Evolutionary conservation across 345 rosid genomes (phyloP).

Genomic region (Acer saccharum): DNA sequence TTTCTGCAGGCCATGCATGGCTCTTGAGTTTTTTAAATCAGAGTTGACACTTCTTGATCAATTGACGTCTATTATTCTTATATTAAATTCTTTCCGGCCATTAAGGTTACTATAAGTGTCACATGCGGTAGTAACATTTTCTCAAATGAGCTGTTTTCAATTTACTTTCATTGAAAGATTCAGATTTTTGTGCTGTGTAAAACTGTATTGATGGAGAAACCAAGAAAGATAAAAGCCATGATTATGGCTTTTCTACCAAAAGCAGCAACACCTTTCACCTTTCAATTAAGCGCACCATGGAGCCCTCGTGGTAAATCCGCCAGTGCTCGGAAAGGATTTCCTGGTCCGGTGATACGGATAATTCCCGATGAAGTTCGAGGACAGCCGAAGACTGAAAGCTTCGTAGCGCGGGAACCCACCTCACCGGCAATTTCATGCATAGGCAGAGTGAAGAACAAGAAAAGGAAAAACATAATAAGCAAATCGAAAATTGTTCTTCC

Average conservation of each 20-base stretch:
- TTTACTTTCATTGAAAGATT: no score
- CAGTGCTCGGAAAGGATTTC: not conserved
- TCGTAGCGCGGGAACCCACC: conserved; percentile 39
- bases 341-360: conserved; percentile 17
- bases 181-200: not conserved
- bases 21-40: not conserved
- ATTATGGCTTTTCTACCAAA: conserved; percentile 23
- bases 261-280: conserved; percentile 26
- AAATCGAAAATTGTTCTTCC: conserved; percentile 7
- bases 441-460: conserved; percentile 40
- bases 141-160: not conserved
- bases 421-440: conserved; percentile 46
- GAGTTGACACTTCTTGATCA: not conserved
- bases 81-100: conserved; percentile 22
- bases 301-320: conserved; percentile 23
- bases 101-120: not conserved
- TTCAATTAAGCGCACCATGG: conserved; percentile 31
- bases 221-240: conserved; percentile 2
- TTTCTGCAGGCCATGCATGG: not conserved
- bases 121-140: not conserved
- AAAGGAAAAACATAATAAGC: conserved; percentile 9
- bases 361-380: conserved; percentile 41
- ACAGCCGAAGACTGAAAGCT: conserved; percentile 31
- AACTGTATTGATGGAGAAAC: conserved; percentile 19
- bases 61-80: not conserved